Conservation (phyloP, 208 protist genomes). For the Trypanosomatidae sp. region DNA sequence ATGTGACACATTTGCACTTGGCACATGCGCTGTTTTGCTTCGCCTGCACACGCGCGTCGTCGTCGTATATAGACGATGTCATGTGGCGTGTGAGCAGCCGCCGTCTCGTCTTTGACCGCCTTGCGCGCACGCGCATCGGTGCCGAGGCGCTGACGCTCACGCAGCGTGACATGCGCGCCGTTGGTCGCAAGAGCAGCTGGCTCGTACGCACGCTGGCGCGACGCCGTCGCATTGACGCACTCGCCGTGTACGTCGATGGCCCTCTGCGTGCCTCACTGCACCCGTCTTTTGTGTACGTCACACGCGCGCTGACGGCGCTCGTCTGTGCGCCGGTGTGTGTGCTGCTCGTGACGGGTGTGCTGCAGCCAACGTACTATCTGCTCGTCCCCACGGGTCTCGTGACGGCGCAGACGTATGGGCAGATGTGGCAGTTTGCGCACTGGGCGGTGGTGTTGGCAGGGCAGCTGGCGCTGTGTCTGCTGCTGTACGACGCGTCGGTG, state of each 20-base stretch:
- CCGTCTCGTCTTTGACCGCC: constrained; percentile 27
- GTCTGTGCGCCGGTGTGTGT: constrained; percentile 30
- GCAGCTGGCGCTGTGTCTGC: constrained; percentile 38
- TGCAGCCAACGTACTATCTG: constrained; percentile 67
- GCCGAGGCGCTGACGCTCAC: constrained; percentile 63
- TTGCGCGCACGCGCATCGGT: constrained; percentile 60
- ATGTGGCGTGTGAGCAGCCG: too few relatives aligned
- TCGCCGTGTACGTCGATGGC: constrained; percentile 66
- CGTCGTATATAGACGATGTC: too few relatives aligned
- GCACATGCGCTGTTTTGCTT: too few relatives aligned
- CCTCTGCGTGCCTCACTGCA: constrained; percentile 45
- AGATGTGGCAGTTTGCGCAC: constrained; percentile 60
- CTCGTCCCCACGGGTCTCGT: constrained; percentile 44
- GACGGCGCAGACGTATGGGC: constrained; percentile 34
- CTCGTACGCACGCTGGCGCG: too few relatives aligned
- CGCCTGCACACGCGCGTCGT: too few relatives aligned
- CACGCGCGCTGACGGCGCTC: constrained; percentile 27
- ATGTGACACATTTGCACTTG: too few relatives aligned
- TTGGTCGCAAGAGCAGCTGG: too few relatives aligned
- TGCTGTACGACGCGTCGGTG: constrained; percentile 66
- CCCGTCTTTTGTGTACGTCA: constrained; percentile 52
- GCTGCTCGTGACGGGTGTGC: constrained; percentile 24
- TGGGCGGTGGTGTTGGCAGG: constrained; percentile 36
- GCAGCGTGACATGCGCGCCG: constrained; percentile 61
- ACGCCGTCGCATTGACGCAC: constrained; percentile 54